phyloP scores from a whole-genome alignment of 2,329 filamentous ascomycete species.

The Exophiala sp. region DNA sequence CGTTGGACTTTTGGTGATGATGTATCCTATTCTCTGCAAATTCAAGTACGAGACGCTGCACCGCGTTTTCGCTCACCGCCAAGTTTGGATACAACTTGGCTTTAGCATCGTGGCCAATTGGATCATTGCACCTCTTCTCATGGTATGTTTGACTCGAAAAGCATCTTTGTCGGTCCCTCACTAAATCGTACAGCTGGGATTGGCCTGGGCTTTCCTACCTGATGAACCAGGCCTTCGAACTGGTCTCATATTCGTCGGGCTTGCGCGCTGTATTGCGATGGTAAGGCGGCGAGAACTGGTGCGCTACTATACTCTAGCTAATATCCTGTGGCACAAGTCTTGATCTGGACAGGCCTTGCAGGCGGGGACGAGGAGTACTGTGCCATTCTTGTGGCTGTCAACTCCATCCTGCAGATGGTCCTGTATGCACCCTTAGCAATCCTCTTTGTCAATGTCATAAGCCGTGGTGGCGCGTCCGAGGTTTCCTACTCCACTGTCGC shows the following conservation, averaged over 20 bases:
- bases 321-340: slow-evolving; percentile 38
- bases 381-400: slow-evolving; percentile 71
- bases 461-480: slow-evolving; percentile 40
- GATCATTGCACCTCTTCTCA: slow-evolving; percentile 76
- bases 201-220: slow-evolving; percentile 52
- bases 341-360: slow-evolving; percentile 76
- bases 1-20: slow-evolving; percentile 80
- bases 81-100: slow-evolving; percentile 70
- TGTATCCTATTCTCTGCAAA: slow-evolving; percentile 89
- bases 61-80: slow-evolving; percentile 56
- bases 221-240: slow-evolving; percentile 50
- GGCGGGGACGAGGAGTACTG: slow-evolving; percentile 78
- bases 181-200: slow-evolving; percentile 39
- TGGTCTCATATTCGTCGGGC: slow-evolving; percentile 75
- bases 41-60: slow-evolving; percentile 75
- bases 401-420: slow-evolving; percentile 72
- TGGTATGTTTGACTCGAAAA: slow-evolving; percentile 51
- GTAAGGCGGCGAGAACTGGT: slow-evolving; percentile 40
- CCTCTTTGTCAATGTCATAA: slow-evolving; percentile 68
- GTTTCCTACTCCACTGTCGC: slow-evolving; percentile 64
- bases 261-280: slow-evolving; percentile 87
- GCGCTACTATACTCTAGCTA: background rate
- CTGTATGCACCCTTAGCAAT: slow-evolving; percentile 67
- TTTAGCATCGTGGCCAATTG: slow-evolving; percentile 78
- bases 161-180: background rate